A percentile compares a stretch with the other conserved stretches of the same genome.
phyloP scores from a whole-genome alignment of 768 basidiomycete species.

The Suillus alpinus region DNA sequence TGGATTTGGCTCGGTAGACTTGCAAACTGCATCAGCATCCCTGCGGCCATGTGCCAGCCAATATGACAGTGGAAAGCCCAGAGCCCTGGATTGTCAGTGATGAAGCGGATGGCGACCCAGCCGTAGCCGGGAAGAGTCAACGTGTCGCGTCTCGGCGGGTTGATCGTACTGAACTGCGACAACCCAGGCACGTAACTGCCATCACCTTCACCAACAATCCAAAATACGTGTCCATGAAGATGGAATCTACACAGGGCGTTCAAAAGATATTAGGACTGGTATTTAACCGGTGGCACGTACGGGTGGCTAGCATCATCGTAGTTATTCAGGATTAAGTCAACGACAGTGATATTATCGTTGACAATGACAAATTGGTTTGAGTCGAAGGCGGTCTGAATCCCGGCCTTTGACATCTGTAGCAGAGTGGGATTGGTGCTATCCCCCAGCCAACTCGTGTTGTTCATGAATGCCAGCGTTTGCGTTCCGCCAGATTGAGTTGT shows the following conservation, averaged over 20 bases:
- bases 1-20: conserved; percentile 34
- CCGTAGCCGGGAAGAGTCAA: conserved; percentile 38
- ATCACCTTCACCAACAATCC: conserved; percentile 33
- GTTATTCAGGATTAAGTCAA: conserved; percentile 23
- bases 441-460: conserved; percentile 26
- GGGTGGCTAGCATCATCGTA: conserved; percentile 30
- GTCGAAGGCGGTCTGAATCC: conserved; percentile 26
- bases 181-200: conserved; percentile 30
- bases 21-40: conserved; percentile 40
- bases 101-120: conserved; percentile 38
- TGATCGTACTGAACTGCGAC: conserved; percentile 29
- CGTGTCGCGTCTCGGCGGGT: conserved; percentile 42
- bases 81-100: conserved; percentile 42
- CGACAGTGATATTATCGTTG: conserved; percentile 25
- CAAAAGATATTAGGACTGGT: not conserved
- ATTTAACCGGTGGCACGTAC: conserved; percentile 11
- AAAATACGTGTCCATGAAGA: conserved; percentile 36
- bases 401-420: conserved; percentile 22
- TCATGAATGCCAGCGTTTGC: conserved; percentile 24
- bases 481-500: conserved; percentile 23
- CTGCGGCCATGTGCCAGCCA: conserved; percentile 39
- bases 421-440: conserved; percentile 27
- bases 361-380: conserved; percentile 24
- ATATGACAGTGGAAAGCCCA: conserved; percentile 48
- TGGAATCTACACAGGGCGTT: conserved; percentile 28